These are phyloP conservation scores for Gnomoniopsis sp. DNA, from an alignment of 2,329 filamentous ascomycete species.

Conservation along the genomic window DNA sequence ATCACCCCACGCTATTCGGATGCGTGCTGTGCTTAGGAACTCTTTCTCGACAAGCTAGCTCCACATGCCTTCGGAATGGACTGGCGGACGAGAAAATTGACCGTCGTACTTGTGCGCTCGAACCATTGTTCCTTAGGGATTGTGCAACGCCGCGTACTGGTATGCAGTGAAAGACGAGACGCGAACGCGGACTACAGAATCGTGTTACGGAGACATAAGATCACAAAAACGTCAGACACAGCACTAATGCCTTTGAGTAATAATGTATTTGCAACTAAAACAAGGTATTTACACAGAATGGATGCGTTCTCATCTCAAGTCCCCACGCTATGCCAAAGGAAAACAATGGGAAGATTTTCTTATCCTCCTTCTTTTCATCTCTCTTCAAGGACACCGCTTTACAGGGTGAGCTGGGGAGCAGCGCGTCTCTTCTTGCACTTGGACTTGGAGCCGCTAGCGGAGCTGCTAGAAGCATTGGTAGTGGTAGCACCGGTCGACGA, in stretches of 20 bases:
- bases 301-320: conserved; percentile 6
- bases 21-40: too few relatives aligned
- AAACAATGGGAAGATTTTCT: neutral
- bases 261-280: conserved; percentile 4
- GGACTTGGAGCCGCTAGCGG: neutral
- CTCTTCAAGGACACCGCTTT: neutral
- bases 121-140: too few relatives aligned
- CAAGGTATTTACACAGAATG: conserved; percentile 16
- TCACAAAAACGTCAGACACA: neutral
- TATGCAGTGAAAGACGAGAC: too few relatives aligned
- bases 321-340: conserved; percentile 9
- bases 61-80: too few relatives aligned
- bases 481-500: neutral
- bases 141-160: too few relatives aligned
- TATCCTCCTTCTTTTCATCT: neutral
- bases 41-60: too few relatives aligned
- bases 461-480: neutral
- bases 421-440: conserved; percentile 15
- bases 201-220: neutral
- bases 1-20: too few relatives aligned
- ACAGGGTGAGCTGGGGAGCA: neutral
- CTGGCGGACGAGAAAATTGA: too few relatives aligned
- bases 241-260: neutral
- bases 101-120: too few relatives aligned
- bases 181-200: too few relatives aligned